Evolutionary conservation across 331 rosid species (phyloP), one percentile per base, ranked within the genome.

Genomic region (Prunus yedoensis): DNA sequence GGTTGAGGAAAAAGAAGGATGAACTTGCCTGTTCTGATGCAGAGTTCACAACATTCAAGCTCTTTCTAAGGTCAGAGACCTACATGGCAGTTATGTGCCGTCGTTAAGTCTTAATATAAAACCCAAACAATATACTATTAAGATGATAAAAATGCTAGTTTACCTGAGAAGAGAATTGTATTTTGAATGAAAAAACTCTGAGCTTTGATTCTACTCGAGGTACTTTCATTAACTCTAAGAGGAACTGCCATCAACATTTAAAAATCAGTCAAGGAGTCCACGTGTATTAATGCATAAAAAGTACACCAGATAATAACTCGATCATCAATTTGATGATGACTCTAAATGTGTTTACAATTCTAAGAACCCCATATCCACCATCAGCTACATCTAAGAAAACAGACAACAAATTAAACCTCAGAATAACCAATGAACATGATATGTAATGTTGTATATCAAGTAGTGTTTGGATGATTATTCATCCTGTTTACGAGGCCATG

Each of bases 191-290:
- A 77, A 90, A 90, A 52, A 94, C 97, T 86, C 92, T 83, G 54
- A 94, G 98, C 83, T 94, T 94, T 74, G 87, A 81, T 86, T 94
- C 98, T 71, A 83, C 96, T 65, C 97, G 91, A 53, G 98, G 96
- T 72, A 94, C 96, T 86, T 94, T 83, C 93, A 94, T 91, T 74
- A 94, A 90, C 81, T 86, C 98, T 64, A 89, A 74, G 84, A 94
- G 84, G 80, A 94, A 94, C 98, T 94, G 95, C 52, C 65, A 75
- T 60, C 50, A 68, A 77, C 69, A 78, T 71, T 74, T 14, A 70
- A 20, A 76, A 25, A 56, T 47, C 11, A 57, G 15, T 76, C 13
- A 53, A 25, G 4, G 35, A 14, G 18, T 52, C 28, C 51, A n/a
- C 38, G 13, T 27, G 41, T 14, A 27, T 25, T 13, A 14, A 27